Conservation (phyloP, 108 stramenopile species). For the Skeletonema costatum region DNA sequence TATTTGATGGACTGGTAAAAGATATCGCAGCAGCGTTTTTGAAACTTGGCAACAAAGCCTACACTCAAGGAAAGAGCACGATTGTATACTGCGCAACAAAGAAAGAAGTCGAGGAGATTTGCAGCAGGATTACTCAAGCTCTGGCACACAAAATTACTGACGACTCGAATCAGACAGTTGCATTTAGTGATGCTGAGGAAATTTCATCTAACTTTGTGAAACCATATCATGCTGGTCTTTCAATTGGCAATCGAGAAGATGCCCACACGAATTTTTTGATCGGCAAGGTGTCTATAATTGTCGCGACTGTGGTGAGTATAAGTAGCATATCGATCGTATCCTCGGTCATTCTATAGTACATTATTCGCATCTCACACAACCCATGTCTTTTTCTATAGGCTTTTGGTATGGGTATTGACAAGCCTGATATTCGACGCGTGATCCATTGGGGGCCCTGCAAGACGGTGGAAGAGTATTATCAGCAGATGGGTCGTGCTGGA, state of each 20-base stretch:
- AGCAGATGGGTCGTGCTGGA: conserved; percentile 97
- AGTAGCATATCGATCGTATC: no score
- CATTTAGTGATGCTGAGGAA: conserved; percentile 13
- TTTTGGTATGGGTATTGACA: conserved; percentile 99
- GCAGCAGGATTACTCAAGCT: conserved; percentile 5
- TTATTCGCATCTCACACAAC: no score
- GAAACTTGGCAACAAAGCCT: conserved; percentile 14
- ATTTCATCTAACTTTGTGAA: conserved; percentile 23
- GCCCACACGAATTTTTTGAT: conserved; percentile 83
- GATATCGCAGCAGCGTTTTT: conserved; percentile 16
- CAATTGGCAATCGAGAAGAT: conserved; percentile 43
- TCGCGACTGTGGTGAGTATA: conserved; percentile 75
- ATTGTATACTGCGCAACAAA: conserved; percentile 84
- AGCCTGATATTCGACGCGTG: conserved; percentile 84
- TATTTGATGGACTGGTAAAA: conserved; percentile 50
- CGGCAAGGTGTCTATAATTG: conserved; percentile 79
- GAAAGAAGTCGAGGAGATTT: conserved; percentile 54
- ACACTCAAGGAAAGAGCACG: conserved; percentile 49
- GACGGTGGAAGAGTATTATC: conserved; percentile 94
- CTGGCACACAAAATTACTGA: conserved; percentile 18
- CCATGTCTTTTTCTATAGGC: conserved; percentile 32
- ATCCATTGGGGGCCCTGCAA: conserved; percentile 90
- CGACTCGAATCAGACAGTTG: conserved; percentile 1
- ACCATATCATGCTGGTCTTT: conserved; percentile 90
- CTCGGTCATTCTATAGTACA: no score